Base-by-base conservation (phyloP, 2,329 filamentous ascomycete species). In the Microdochium paspali region DNA sequence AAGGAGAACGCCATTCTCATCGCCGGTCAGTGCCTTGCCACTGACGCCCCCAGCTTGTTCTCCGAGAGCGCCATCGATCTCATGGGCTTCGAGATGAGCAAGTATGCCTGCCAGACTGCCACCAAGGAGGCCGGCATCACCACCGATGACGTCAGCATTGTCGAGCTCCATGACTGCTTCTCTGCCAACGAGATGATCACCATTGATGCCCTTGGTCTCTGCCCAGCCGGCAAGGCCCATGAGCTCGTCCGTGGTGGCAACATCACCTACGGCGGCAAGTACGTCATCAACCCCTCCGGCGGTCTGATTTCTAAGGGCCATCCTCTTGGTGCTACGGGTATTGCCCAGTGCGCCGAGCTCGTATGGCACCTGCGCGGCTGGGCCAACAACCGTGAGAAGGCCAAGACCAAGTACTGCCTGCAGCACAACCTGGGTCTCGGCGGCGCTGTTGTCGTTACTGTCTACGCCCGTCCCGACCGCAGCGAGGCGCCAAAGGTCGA, bases 161-260 rank as follows among this genome's bases (percentile, higher is more conserved):
- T 88, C 60, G 91, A 97, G 71, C 74, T 97, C 51, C 93, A 97
- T 68, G 93, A 97, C 71, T 97, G 93, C 72, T 97, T 97, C 77
- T 90, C 84, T 18, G 84, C 91, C 24, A 97, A 97, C 65, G 88
- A 97, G 73, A 86, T 97, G 85, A 78, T 93, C 46, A 84, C 82
- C 2, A 82, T 97, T 45, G 91, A 97, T 62, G 88, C 88, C 0
- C 76, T 97, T 1, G 90, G 89, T 1, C 76, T 97, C 10, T 80
- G 76, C 35, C 82, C 82, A 49, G 80, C 77, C 13, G 91, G 91
- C 15, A 91, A 89, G 65, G 93, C 91, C 0, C 90, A 96, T 64
- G 89, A 96, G 67, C 81, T 96, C 66, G 89, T 97, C 23, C 82
- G 90, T 39, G 69, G 68, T 10, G 90, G 90, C 24, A 90, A 90